Evolutionary conservation across 225 moss, liverwort and hornwort species (phyloP), one percentile per base, ranked within the genome.

Genomic region (Rhytidiadelphus loreus): DNA sequence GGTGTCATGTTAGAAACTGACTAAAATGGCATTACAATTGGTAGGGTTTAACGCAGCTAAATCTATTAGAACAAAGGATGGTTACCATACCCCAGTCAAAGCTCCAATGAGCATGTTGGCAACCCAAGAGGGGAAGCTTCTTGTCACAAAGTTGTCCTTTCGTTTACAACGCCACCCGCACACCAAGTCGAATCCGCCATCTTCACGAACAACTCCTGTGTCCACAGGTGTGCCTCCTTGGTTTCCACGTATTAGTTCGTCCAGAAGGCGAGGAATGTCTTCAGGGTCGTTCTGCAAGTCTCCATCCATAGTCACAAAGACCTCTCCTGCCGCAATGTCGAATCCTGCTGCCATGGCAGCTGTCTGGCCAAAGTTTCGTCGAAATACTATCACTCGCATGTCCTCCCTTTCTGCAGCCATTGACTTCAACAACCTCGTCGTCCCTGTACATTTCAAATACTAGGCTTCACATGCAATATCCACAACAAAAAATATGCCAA

Each of bases 321-420:
- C 50, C 37, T 93, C 73, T 37, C 94, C 93, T n/a, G 86, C 93
- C 19, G 94, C 93, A 23, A 90, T 80, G 83, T 93, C 91, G 46
- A 94, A 92, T 56, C 94, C 93, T 43, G 93, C 93, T 30, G 94
- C 91, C 94, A 94, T 93, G 28, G 94, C 94, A 60, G 93, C 94
- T 77, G 93, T 92, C 76, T 94, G 94, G 55, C 94, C 94, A 60
- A 94, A 94, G 85, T 94, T 94, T 41, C 91, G 85, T 76, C 91
- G 86, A 70, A 94, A 91, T 43, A 94, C 74, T 21, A 93, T 76
- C 48, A 90, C 94, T 73, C 87, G 87, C 94, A 93, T 92, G 83
- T 94, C 93, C 55, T 91, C 89, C 82, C 94, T 93, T 76, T 87
- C 84, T 35, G 93, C 87, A 17, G 93, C 91, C 86, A 93, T 88